A percentile compares a stretch with the other conserved stretches of the same genome.
Evolutionary conservation across 371 early-diverging fungal genomes (phyloP).

Genomic region (Blyttiomyces sp.): DNA sequence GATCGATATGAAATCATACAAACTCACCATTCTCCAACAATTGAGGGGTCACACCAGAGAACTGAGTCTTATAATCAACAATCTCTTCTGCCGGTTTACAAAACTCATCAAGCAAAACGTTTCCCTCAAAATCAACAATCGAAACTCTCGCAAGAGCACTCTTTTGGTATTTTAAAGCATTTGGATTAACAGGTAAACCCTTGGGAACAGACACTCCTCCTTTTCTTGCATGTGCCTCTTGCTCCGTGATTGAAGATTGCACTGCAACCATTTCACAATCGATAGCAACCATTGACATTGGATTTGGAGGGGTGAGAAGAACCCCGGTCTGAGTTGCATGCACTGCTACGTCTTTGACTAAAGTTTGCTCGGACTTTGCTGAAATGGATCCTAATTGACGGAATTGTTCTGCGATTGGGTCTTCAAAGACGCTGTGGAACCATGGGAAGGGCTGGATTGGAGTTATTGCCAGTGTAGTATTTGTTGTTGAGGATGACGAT

Average conservation of each 20-base stretch:
- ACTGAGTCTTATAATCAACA: slow-evolving; percentile 83
- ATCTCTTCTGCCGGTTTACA: slow-evolving; percentile 75
- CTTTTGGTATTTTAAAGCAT: slow-evolving; percentile 20
- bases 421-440: too few species aligned
- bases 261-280: slow-evolving; percentile 97
- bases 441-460: too few species aligned
- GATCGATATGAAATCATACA: neutral
- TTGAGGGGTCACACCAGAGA: slow-evolving; percentile 77
- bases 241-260: neutral
- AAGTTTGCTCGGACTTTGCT: too few species aligned
- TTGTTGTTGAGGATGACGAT: too few species aligned
- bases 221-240: neutral
- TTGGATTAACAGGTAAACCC: neutral
- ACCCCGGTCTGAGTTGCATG: neutral
- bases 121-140: slow-evolving; percentile 87
- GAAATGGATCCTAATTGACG: too few species aligned
- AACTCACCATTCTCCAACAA: slow-evolving; percentile 56
- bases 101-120: slow-evolving; percentile 75
- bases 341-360: too few species aligned
- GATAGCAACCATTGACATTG: slow-evolving; percentile 62
- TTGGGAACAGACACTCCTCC: neutral
- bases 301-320: neutral
- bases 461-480: too few species aligned
- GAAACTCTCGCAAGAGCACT: slow-evolving; percentile 83
- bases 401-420: too few species aligned